Base-by-base conservation (phyloP, 257 asterid species). In the Thymus quinquecostatus region DNA sequence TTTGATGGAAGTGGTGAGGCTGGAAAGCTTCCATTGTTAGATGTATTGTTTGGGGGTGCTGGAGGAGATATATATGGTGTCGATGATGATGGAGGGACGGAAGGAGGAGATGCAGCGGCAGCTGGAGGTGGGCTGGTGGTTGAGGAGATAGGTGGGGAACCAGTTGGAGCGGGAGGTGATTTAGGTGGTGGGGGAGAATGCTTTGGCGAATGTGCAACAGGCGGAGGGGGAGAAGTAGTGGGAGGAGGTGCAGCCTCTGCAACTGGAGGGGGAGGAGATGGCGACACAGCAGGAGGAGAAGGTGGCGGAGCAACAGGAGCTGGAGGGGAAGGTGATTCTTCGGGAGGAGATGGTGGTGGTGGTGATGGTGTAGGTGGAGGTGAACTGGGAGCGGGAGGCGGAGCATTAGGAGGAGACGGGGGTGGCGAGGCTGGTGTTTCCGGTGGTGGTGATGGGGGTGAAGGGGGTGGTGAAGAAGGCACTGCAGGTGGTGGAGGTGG, bases 61-160 rank as follows among this genome's bases (percentile, higher is more conserved):
- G 86, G 79, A 51, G 89, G 83, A 68, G 89, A 73, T 58, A 68
- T 14, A 57, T 86, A 71, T 63, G 90, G 89, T 5, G 86, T 79
- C 64, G 58, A 59, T 54, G 80, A 50, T 53, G 82, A 44, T 7
- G 75, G 12, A 30, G 75, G 76, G 45, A 56, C 11, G 6, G 74
- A 36, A 40, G 85, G 83, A 69, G 86, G 84, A 50, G 83, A 28
- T 11, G 70, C 27, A 13, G 60, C 47, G 73, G 85, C 51, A 48
- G 82, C 66, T 0, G 72, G 77, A 7, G 88, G 84, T 10, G 86
- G 81, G 48, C 64, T 75, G 64, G 50, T 28, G 57, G 77, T 47
- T 51, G 85, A 78, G 57, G 83, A 72, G 56, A 72, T 9, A 60
- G 80, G 79, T 40, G 83, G 83, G 73, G 86, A 68, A 63, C 71